Evolutionary conservation across 306 rosid genomes (phyloP).

Genomic region (Luffa acutangula): DNA sequence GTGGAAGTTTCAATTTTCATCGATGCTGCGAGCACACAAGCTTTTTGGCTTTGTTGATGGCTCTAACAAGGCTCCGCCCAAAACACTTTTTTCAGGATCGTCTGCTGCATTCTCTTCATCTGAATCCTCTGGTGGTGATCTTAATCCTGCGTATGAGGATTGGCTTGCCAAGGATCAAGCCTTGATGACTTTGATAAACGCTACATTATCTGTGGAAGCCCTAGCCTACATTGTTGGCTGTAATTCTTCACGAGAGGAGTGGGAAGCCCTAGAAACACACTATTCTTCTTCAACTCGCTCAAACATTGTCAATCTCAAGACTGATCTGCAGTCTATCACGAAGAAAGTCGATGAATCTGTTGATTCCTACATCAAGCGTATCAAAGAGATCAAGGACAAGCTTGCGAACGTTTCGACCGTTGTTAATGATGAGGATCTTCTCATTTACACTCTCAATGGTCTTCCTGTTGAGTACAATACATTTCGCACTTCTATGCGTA

Average conservation of each 20-base stretch:
- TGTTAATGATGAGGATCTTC: neutral
- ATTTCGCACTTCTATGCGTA: neutral
- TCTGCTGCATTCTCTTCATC: too few relatives aligned
- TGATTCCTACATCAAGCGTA: too few relatives aligned
- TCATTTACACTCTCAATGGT: neutral
- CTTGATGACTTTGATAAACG: neutral
- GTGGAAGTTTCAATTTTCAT: too few relatives aligned
- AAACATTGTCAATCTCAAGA: neutral
- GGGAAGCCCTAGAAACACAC: neutral
- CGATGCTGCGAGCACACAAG: too few relatives aligned
- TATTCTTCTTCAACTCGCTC: neutral
- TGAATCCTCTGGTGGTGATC: too few relatives aligned
- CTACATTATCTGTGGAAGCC: neutral
- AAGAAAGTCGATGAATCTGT: neutral
- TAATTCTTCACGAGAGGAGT: neutral
- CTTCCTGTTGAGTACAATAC: neutral
- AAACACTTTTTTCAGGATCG: too few relatives aligned
- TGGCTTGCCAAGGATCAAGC: too few relatives aligned
- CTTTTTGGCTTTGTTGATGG: too few relatives aligned
- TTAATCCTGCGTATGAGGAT: too few relatives aligned
- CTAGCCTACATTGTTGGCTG: neutral
- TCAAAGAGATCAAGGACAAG: too few relatives aligned
- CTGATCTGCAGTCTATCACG: neutral
- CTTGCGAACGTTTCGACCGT: neutral
- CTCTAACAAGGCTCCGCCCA: too few relatives aligned